Base-by-base conservation (phyloP, 371 early-diverging fungal genomes). In the Choanephora cucurbitarum region DNA sequence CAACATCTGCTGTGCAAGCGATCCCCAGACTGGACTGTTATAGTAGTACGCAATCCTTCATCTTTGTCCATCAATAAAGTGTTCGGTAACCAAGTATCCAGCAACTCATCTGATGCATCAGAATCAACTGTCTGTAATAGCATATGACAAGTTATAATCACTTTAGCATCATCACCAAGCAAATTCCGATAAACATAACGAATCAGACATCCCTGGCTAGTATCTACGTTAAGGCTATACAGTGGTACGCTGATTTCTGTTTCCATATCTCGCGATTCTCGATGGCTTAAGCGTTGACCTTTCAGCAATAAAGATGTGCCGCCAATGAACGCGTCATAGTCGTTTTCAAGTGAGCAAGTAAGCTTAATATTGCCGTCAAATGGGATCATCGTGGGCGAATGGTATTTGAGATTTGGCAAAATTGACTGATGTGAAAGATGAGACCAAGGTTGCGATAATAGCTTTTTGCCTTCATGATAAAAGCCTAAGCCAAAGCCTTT, bases 361-460 rank as follows among this genome's bases (percentile, higher is more conserved):
- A 65, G n/a, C n/a, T 42, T 31, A 5, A 53, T 40, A 34, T 41
- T 44, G 1, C 37, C 19, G 22, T 61, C 55, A 7, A n/a, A 2
- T 9, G 50, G 59, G 15, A 46, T 28, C 1, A 42, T 10, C 3
- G 21, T 24, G 18, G 45, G 55, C 0, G 32, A 6, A 48, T 42
- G 56, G 43, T 72, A 71, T 13, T 64, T 51, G 45, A 79, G 55
- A 11, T 66, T 68, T 3, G 83, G 84, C 7, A 74, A 49, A 45
- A 83, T 70, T 2, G 75, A 66, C 58, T 85, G 84, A 46, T 81
- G 83, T 3, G 83, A 80, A 21, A 83, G 52, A 45, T 80, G 73
- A 0, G 78, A 80, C 85, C 85, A 84, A 24, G 71, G 63, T 37
- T 69, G 66, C 7, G 44, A 43, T 15, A 79, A 58, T 8, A 78